phyloP scores from a whole-genome alignment of 2,329 filamentous ascomycete genomes.

The Diaporthe ilicicola region DNA sequence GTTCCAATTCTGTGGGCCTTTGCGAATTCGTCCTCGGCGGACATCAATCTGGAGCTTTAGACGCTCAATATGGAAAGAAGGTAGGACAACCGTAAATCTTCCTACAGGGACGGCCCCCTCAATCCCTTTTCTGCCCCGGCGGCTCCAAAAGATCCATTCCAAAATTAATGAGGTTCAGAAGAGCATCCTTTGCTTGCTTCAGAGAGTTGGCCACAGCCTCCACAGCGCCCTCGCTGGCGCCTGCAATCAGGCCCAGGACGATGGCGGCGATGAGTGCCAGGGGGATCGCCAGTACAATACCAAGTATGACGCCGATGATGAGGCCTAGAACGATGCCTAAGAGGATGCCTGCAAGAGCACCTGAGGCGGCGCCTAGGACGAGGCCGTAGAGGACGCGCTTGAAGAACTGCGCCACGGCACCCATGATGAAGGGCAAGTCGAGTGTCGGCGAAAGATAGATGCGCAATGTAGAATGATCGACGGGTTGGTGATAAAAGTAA shows the following conservation, averaged over 20 bases:
- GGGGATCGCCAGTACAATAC: conserved; percentile 8
- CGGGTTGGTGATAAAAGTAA: neutral
- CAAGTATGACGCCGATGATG: conserved; percentile 8
- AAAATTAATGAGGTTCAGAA: neutral
- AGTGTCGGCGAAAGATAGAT: neutral
- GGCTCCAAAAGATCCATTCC: conserved; percentile 1
- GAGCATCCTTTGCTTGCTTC: neutral
- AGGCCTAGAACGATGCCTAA: conserved; percentile 17
- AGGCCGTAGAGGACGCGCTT: conserved; percentile 26
- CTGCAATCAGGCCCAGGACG: conserved; percentile 16
- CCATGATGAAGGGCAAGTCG: neutral
- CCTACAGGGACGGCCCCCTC: neutral
- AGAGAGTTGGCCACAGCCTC: conserved; percentile 2
- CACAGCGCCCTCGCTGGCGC: conserved; percentile 21
- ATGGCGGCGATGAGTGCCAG: conserved; percentile 9
- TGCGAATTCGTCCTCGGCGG: neutral
- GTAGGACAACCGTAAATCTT: too few species aligned
- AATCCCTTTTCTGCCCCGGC: conserved; percentile 2
- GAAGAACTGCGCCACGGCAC: conserved; percentile 21
- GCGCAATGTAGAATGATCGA: neutral
- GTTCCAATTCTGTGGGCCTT: neutral
- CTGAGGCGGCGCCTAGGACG: neutral
- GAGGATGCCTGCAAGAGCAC: conserved; percentile 6
- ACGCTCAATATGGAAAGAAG: neutral
- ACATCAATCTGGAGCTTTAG: too few species aligned